phyloP scores from a whole-genome alignment of 1,284 basidiomycete species.

The Neonothopanus nambi region DNA sequence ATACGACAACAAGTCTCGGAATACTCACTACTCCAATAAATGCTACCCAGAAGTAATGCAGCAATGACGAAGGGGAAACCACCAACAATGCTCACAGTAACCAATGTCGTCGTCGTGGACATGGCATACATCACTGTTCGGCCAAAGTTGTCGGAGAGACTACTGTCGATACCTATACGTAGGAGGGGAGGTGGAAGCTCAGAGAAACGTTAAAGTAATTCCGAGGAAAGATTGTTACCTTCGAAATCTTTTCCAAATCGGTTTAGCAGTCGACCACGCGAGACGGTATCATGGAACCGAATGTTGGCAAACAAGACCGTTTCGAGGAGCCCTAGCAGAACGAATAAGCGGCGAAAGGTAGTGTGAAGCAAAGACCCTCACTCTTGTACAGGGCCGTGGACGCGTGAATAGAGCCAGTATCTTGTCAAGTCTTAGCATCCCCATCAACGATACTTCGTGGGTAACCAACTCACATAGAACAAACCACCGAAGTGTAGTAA shows the following conservation, averaged over 20 bases:
- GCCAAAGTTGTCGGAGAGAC: conserved; percentile 84
- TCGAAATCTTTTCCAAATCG: conserved; percentile 95
- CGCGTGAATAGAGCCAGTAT: conserved; percentile 70
- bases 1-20: background rate
- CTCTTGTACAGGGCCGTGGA: conserved; percentile 72
- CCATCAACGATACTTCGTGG: background rate
- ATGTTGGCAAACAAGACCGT: conserved; percentile 88
- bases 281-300: conserved; percentile 92
- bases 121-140: conserved; percentile 67
- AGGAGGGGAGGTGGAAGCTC: too few relatives aligned
- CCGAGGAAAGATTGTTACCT: conserved; percentile 41
- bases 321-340: conserved; percentile 63
- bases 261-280: conserved; percentile 83
- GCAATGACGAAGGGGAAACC: conserved; percentile 74
- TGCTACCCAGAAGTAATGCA: conserved; percentile 53
- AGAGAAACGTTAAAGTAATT: background rate
- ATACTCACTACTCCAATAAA: conserved; percentile 70
- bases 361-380: conserved; percentile 33
- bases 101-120: conserved; percentile 62
- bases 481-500: conserved; percentile 69
- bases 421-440: conserved; percentile 31
- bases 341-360: conserved; percentile 9
- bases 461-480: conserved; percentile 51
- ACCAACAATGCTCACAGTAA: conserved; percentile 81
- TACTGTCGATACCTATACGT: conserved; percentile 86